phyloP scores from a whole-genome alignment of 1,139 yeast species.

The Blastobotrys apis region DNA sequence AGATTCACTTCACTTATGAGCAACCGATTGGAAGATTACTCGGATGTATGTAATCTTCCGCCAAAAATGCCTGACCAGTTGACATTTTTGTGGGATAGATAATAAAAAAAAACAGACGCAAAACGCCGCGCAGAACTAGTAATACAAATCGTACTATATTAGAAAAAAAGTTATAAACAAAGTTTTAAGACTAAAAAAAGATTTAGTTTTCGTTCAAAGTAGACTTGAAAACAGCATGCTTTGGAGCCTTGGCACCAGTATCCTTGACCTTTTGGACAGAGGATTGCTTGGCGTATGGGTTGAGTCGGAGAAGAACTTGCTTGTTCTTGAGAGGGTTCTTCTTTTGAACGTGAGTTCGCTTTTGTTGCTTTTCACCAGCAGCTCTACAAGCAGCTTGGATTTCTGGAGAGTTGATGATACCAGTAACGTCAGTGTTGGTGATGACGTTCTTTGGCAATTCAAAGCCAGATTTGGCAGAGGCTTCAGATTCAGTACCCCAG shows the following conservation, averaged over 20 bases:
- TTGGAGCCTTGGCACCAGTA: slow-evolving; percentile 45
- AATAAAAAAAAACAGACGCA: neutral
- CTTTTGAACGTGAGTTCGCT: slow-evolving; percentile 95
- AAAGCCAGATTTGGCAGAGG: slow-evolving; percentile 86
- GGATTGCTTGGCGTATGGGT: slow-evolving; percentile 99
- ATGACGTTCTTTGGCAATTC: slow-evolving; percentile 90
- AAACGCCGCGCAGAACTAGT: too few species aligned
- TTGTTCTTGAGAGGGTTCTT: slow-evolving; percentile 99
- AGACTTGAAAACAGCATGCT: slow-evolving; percentile 29
- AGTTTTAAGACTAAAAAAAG: slow-evolving; percentile 1
- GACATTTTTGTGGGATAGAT: slow-evolving; percentile 12
- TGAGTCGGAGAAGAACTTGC: slow-evolving; percentile 95
- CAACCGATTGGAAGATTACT: slow-evolving; percentile 3
- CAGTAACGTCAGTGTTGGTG: slow-evolving; percentile 92
- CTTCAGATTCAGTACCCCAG: slow-evolving; percentile 91
- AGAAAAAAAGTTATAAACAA: neutral
- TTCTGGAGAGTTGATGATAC: slow-evolving; percentile 98
- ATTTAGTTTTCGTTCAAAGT: slow-evolving; percentile 24
- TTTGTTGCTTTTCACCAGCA: slow-evolving; percentile 90
- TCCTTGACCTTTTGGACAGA: slow-evolving; percentile 85
- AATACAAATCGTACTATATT: too few species aligned
- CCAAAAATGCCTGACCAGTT: slow-evolving; percentile 5
- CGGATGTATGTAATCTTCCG: slow-evolving; percentile 6
- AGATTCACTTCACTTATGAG: slow-evolving; percentile 12
- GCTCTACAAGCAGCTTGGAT: slow-evolving; percentile 96